Conservation (phyloP, 805 yeast genomes). For the Jamesozyma rosinii region DNA sequence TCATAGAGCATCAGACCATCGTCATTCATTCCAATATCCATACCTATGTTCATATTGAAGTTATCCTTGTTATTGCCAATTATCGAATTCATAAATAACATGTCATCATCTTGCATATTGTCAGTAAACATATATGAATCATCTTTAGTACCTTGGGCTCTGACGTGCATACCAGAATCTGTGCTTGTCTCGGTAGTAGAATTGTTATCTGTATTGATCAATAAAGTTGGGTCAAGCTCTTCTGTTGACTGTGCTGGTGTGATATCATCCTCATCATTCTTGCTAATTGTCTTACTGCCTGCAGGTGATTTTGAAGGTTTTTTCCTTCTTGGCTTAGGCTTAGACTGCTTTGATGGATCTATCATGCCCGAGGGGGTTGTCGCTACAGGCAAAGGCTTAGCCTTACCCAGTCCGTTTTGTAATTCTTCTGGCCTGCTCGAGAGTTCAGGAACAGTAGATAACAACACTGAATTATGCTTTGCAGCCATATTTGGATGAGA, state of each 20-base stretch:
- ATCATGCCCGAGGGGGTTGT: neutral
- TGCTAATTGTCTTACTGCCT: neutral
- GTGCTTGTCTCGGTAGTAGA: neutral
- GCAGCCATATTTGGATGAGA: neutral
- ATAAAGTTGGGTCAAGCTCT: neutral
- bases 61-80: constrained; percentile 5
- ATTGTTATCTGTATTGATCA: neutral
- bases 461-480: neutral
- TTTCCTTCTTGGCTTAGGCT: neutral
- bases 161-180: neutral
- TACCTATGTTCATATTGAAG: constrained; percentile 2
- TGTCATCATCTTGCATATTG: constrained; percentile 4
- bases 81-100: constrained; percentile 6
- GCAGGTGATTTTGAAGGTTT: neutral
- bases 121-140: constrained; percentile 2
- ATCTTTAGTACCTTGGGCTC: neutral
- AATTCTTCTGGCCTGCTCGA: neutral
- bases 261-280: neutral
- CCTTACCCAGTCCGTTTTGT: neutral
- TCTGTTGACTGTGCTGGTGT: neutral
- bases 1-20: neutral
- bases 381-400: neutral
- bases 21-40: constrained; percentile 1
- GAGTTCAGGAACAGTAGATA: constrained; percentile 4
- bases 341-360: neutral